phyloP scores from a whole-genome alignment of 2,329 filamentous ascomycete species.

The Delphinella strobiligena region DNA sequence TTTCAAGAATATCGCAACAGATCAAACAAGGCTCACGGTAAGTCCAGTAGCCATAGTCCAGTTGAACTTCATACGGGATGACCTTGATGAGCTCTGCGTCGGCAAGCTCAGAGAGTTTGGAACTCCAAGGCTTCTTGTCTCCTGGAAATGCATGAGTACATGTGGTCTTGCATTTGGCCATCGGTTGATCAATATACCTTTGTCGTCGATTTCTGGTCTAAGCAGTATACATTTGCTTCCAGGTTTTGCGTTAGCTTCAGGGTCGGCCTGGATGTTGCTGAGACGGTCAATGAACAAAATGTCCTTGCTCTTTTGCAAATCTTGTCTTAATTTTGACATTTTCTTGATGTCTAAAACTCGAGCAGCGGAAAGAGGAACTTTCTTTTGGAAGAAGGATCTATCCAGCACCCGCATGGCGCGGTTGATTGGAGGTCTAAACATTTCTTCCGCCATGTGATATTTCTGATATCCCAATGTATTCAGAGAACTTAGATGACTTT shows the following conservation, averaged over 20 bases:
- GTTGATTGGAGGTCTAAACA: constrained; percentile 71
- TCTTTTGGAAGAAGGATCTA: constrained; percentile 69
- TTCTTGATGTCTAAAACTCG: constrained; percentile 62
- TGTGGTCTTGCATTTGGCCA: too few relatives aligned
- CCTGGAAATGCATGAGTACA: constrained; percentile 1
- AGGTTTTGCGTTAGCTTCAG: constrained; percentile 37
- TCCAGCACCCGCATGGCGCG: constrained; percentile 72
- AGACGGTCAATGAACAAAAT: constrained; percentile 53
- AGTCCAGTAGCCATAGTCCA: constrained; percentile 79
- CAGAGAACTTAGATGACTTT: too few relatives aligned
- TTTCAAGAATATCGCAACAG: constrained; percentile 19
- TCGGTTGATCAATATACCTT: constrained; percentile 16
- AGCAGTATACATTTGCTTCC: constrained; percentile 35
- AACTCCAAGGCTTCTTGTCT: constrained; percentile 62
- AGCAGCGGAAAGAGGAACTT: constrained; percentile 64
- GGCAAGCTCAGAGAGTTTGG: constrained; percentile 55
- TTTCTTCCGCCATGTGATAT: constrained; percentile 23
- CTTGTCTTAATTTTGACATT: constrained; percentile 58
- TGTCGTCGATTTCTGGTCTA: constrained; percentile 27
- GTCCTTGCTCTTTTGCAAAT: constrained; percentile 54
- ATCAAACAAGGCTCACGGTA: constrained; percentile 46
- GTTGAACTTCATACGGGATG: constrained; percentile 59
- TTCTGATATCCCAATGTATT: background rate
- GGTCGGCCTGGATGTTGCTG: constrained; percentile 50
- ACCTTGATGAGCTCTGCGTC: constrained; percentile 56